Evolutionary conservation across 1,284 basidiomycete genomes (phyloP).

Genomic region (Mycena citricolor): DNA sequence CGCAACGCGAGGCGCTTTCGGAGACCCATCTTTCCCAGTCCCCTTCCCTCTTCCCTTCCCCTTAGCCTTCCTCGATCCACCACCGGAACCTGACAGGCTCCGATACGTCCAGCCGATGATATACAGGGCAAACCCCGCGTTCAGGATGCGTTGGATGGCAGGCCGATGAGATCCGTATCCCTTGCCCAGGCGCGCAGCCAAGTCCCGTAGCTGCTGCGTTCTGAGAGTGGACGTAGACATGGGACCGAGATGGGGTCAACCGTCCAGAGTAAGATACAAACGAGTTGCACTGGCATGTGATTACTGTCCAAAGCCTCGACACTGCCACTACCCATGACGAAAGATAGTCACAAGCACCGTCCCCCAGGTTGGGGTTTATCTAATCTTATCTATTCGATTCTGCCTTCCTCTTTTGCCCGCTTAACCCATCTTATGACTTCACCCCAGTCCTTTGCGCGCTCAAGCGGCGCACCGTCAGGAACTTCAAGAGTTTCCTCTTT

Average conservation of each 20-base stretch:
- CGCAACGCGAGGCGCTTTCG: constrained; percentile 59
- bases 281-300: no score
- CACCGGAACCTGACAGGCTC: constrained; percentile 46
- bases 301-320: no score
- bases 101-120: constrained; percentile 59
- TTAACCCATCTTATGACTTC: constrained; percentile 50
- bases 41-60: constrained; percentile 39
- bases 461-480: constrained; percentile 44
- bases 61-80: constrained; percentile 37
- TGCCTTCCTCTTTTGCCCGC: constrained; percentile 13
- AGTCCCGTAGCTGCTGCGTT: constrained; percentile 29
- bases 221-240: constrained; percentile 4
- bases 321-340: no score
- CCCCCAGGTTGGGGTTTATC: no score
- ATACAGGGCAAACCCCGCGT: constrained; percentile 62
- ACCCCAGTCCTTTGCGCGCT: constrained; percentile 54
- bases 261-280: no score
- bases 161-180: constrained; percentile 66
- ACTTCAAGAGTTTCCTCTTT: constrained; percentile 48
- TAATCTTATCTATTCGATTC: constrained; percentile 15
- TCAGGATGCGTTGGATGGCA: constrained; percentile 67
- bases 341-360: no score
- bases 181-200: constrained; percentile 43
- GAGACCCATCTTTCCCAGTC: constrained; percentile 33
- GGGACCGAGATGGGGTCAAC: no score